Evolutionary conservation across 257 asterid species (phyloP), one percentile per base, ranked within the genome.

Genomic region (Capsicum pubescens): DNA sequence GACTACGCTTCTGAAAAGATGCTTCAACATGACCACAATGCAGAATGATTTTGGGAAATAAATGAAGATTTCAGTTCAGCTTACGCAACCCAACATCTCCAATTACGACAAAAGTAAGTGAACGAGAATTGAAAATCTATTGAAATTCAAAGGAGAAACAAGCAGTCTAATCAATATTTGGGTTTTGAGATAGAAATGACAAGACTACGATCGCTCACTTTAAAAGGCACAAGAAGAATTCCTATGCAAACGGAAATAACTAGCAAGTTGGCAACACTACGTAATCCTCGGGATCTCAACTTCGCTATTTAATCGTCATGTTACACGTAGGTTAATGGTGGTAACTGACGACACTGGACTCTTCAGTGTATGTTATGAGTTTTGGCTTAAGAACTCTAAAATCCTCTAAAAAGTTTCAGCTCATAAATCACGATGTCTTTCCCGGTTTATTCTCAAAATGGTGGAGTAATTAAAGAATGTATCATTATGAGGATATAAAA

Each of bases 271-370:
- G 42, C 80, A 72, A 72, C 59, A 72, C 58, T 46, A 50, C n/a
- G n/a, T 71, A 50, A n/a, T 21, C 3, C 42, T 72, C 19, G 79
- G 79, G 79, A 71, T 71, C 79, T 70, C 79, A 44, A 71, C 58
- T n/a, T 46, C 4, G 80, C 11, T n/a, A n/a, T 32, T 42, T 4
- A 44, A 52, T 39, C 26, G 13, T 68, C 52, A 68, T 68, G 52
- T 46, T 70, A 70, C 35, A 12, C 4, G 79, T 46, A 17, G 16
- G 15, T 42, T 70, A 44, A 71, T 44, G 57, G 57, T 44, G 57
- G 46, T 69, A 16, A 44, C 78, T 69, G 5, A 69, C 6, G 32
- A 26, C 55, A 69, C 52, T 39, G 36, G 57, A 70, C 14, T 70
- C 79, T 70, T 17, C 57, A 70, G 57, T 5, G 57, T 70, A 44